Evolutionary conservation across 768 basidiomycete species (phyloP), one percentile per base, ranked within the genome.

Genomic region (Dentipellis sp.): DNA sequence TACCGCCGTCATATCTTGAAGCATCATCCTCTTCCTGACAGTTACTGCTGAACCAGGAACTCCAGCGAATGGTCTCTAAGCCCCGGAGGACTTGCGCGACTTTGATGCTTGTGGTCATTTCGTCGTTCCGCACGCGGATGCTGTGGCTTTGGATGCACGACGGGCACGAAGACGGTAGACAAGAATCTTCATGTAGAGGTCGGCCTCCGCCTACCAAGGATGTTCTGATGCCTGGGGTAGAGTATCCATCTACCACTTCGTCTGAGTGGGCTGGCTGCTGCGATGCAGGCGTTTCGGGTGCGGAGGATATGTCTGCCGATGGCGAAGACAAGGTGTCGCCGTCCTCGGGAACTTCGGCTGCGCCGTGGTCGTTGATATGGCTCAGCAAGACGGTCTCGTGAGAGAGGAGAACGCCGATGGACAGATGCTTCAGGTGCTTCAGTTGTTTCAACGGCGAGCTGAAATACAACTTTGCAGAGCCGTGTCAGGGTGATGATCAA

Each of bases 381-480:
- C 68, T 53, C 54, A 76, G 71, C 17, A 84, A 65, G 55, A 83
- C 66, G 40, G 69, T 68, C 23, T 78, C 75, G 52, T 78, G 73
- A 0, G 84, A 86, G 17, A 88, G 77, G 63, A 80, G 82, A 49
- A 87, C 70, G 0, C 86, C 86, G 19, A 88, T 69, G 60, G 79
- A 78, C 14, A 88, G 72, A 56, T 76, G 66, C 14, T 70, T 65
- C 10, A 87, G 72, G 10, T 71, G 70, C 49, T 63, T 68, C 10
- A 87, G 72, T 16, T 79, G 70, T 59, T 67, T 67, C 17, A 84
- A 66, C n/a, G 72, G 72, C 10, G 60, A 68, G 8, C 72, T 75
- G 51, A 78, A 79, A 22, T 70, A 65, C 52, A 58, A 63, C 82
- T 84, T 23, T 8, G 17, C 19, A 45, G n/a, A 21, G 59, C 50